These are phyloP conservation scores for Fusarium caatingaense DNA, from an alignment of 2,329 filamentous ascomycete species.

Conservation along the genomic window DNA sequence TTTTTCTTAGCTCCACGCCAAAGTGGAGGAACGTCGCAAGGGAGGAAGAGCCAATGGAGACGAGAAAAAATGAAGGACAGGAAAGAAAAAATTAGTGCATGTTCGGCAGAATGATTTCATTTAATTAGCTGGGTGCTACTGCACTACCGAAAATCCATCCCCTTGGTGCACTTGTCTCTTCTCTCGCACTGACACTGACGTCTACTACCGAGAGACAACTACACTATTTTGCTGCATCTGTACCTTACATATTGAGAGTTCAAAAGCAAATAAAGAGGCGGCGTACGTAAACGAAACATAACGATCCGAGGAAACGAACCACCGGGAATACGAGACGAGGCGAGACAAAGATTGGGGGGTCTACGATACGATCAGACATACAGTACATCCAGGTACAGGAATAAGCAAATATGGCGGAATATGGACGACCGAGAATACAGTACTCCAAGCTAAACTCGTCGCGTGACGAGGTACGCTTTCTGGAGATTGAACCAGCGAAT, in stretches of 20 bases:
- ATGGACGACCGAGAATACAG: conserved; percentile 17
- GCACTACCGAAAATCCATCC: not conserved
- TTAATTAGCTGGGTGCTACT: conserved; percentile 6
- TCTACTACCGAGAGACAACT: not conserved
- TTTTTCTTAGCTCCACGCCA: not conserved
- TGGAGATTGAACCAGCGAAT: conserved; percentile 48
- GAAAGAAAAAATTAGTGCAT: not conserved
- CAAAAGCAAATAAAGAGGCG: not conserved
- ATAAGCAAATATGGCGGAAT: conserved; percentile 23
- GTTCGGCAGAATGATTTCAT: conserved; percentile 1
- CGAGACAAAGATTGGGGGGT: not conserved
- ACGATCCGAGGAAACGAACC: not conserved
- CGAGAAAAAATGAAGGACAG: not conserved
- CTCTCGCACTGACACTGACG: not conserved
- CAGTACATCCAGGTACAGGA: not conserved
- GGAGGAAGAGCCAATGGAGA: not conserved
- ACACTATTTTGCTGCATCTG: not conserved
- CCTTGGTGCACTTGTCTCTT: not conserved
- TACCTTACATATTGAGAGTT: not conserved
- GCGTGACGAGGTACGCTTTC: conserved; percentile 48
- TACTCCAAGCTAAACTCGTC: conserved; percentile 31
- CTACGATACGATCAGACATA: not conserved
- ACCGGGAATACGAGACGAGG: not conserved
- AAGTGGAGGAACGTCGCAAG: not conserved
- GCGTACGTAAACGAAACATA: not conserved